Conservation (phyloP, 768 basidiomycete species). For the Lanmaoa pseudosensibilis region DNA sequence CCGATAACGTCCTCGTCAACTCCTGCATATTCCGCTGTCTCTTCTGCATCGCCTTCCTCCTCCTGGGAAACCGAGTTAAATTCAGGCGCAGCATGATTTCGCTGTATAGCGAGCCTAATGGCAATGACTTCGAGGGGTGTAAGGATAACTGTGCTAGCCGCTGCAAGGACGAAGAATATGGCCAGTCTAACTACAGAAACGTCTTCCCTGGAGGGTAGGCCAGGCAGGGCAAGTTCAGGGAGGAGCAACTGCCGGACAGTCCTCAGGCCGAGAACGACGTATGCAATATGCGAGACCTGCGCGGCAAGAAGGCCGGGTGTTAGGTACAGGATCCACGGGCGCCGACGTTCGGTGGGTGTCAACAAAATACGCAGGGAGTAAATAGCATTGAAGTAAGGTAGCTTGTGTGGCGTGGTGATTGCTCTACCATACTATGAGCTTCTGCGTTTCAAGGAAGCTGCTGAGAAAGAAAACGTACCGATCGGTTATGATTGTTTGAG, state of each 20-base stretch:
- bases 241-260: constrained; percentile 54
- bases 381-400: constrained; percentile 60
- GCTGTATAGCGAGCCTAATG: constrained; percentile 77
- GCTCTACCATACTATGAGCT: constrained; percentile 45
- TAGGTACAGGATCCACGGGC: constrained; percentile 78
- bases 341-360: constrained; percentile 76
- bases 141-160: constrained; percentile 57
- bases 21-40: constrained; percentile 61
- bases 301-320: constrained; percentile 65
- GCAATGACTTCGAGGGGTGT: constrained; percentile 80
- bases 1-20: constrained; percentile 84
- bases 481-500: constrained; percentile 73
- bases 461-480: constrained; percentile 46
- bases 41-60: constrained; percentile 62
- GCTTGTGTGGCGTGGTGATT: constrained; percentile 78
- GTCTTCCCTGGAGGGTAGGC: constrained; percentile 36
- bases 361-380: constrained; percentile 68
- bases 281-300: constrained; percentile 45
- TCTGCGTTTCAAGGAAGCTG: not conserved
- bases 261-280: constrained; percentile 44
- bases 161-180: constrained; percentile 57
- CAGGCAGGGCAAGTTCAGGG: constrained; percentile 45
- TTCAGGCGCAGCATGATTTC: constrained; percentile 76
- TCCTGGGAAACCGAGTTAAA: constrained; percentile 77
- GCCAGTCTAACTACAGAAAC: constrained; percentile 50